These are phyloP conservation scores for Linaria vulgaris DNA, from an alignment of 257 asterid species.

Conservation along the genomic window DNA sequence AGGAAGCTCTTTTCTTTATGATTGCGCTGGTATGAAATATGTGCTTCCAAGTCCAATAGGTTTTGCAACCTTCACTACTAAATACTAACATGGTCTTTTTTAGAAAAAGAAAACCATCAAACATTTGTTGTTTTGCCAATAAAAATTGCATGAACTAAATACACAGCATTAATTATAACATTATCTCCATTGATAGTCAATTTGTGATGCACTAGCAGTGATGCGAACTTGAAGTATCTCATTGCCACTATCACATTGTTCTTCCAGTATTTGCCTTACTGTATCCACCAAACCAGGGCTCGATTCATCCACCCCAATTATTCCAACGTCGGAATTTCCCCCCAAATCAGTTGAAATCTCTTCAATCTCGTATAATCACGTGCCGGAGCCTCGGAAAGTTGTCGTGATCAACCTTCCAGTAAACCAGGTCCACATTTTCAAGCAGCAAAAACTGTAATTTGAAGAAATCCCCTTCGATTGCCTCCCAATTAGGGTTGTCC, in stretches of 20 bases:
- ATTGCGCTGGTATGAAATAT: too few relatives aligned
- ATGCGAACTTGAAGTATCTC: conserved; percentile 16
- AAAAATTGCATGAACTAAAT: too few relatives aligned
- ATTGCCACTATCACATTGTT: neutral
- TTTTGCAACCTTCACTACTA: too few relatives aligned
- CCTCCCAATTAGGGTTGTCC: neutral
- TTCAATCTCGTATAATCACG: neutral
- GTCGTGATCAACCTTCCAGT: neutral
- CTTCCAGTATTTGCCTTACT: conserved; percentile 1
- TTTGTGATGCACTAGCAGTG: too few relatives aligned
- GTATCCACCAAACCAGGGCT: neutral
- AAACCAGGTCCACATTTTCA: neutral
- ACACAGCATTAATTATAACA: too few relatives aligned
- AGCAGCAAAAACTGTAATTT: neutral
- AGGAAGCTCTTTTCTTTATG: too few relatives aligned
- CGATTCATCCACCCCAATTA: conserved; percentile 6
- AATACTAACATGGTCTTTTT: too few relatives aligned
- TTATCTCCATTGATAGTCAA: too few relatives aligned
- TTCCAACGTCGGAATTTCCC: conserved; percentile 1
- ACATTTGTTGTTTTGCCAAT: too few relatives aligned
- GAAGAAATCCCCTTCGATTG: conserved; percentile 3
- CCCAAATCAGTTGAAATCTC: neutral
- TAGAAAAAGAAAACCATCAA: too few relatives aligned
- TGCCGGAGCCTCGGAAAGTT: neutral
- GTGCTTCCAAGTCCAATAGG: too few relatives aligned